phyloP scores from a whole-genome alignment of 2,329 filamentous ascomycete genomes.

The Pseudocercospora fuligena region DNA sequence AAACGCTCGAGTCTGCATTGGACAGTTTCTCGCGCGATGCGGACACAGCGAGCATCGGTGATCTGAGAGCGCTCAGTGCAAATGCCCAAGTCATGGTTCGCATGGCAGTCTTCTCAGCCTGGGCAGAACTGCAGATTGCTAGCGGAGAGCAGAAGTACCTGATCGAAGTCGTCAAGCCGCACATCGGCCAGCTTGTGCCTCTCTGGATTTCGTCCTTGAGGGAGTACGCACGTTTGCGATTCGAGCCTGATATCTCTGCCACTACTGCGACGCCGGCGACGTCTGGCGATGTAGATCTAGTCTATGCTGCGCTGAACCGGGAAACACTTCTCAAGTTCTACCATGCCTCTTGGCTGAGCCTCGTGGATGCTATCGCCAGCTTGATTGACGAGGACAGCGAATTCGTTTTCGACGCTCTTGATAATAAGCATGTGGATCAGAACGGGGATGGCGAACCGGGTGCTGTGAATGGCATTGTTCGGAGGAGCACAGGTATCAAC shows the following conservation, averaged over 20 bases:
- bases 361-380: slow-evolving; percentile 96
- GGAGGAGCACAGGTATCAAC: slow-evolving; percentile 81
- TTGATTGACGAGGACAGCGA: slow-evolving; percentile 97
- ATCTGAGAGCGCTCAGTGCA: slow-evolving; percentile 87
- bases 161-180: slow-evolving; percentile 83
- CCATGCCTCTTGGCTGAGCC: slow-evolving; percentile 93
- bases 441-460: slow-evolving; percentile 21
- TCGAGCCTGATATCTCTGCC: slow-evolving; percentile 96
- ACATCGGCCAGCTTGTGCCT: slow-evolving; percentile 87
- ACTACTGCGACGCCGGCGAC: slow-evolving; percentile 71
- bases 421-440: slow-evolving; percentile 67
- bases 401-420: slow-evolving; percentile 94
- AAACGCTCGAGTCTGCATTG: slow-evolving; percentile 85
- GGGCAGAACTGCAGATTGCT: slow-evolving; percentile 95
- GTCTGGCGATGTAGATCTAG: slow-evolving; percentile 85
- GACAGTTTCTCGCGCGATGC: slow-evolving; percentile 85
- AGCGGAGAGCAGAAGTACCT: slow-evolving; percentile 91
- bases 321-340: slow-evolving; percentile 95
- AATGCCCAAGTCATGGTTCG: slow-evolving; percentile 99
- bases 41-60: slow-evolving; percentile 86
- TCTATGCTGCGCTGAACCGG: slow-evolving; percentile 92
- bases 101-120: slow-evolving; percentile 94
- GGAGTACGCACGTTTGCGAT: slow-evolving; percentile 89
- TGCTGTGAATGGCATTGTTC: slow-evolving; percentile 42
- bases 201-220: slow-evolving; percentile 91